Base-by-base conservation (phyloP, 2,329 filamentous ascomycete species). In the Gnomoniopsis smithogilvyi region DNA sequence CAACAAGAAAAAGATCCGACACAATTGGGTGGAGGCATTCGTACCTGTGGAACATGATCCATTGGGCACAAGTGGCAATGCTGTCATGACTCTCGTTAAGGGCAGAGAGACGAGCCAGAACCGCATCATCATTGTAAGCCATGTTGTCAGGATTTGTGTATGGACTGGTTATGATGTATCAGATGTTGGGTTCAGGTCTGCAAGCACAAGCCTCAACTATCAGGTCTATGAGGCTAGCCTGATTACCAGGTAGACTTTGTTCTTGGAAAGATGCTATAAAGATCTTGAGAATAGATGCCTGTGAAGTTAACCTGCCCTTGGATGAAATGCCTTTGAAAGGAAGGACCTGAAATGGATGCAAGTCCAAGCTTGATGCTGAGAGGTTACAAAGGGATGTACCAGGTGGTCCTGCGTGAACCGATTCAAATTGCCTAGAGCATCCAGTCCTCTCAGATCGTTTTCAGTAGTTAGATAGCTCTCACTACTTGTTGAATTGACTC, bases 21-120 rank as follows among this genome's bases (percentile, higher is more conserved):
- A 22, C 34, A n/a, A n/a, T 4, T 36, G 15, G 46, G 36, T 12
- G 38, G 6, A 36, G 34, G n/a, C 51, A 61, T 12, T 64, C 73
- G 63, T 86, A 96, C 92, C 92, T 89, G 77, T 99, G 94, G 73
- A 99, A 99, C 89, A 99, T 96, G 63, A 99, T 95, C 96, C 96
- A 99, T 86, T 98, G 94, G 59, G 95, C 92, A 63, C 96, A 93
- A 38, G 91, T 94, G 62, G 96, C 85, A 70, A 99, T 98, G 76
- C 92, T 96, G 72, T 99, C 95, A 73, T 99, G 94, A 12, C 92
- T 96, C 76, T 99, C 96, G 75, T 96, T 97, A 63, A 99, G 84
- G 46, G 92, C 91, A 34, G 93, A 96, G 56, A 99, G 88, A 79
- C 97, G 97, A 56, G 94, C 92, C 73, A 93, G 86, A 58, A 99